Conservation (phyloP, 495 filamentous ascomycete genomes). For the Geoglossum glabrum region DNA sequence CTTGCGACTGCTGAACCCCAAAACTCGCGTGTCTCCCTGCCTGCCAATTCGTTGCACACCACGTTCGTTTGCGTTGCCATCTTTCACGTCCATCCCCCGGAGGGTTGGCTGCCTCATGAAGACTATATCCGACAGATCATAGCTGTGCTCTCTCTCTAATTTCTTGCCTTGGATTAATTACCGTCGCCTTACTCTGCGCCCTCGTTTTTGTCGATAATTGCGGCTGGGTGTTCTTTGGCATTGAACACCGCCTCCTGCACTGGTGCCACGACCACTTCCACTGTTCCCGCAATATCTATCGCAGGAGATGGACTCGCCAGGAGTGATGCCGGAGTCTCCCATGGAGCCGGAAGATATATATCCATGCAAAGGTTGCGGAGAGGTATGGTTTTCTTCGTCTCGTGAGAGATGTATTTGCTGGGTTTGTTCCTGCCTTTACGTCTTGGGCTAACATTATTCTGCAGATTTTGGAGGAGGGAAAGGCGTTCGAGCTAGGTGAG, state of each 20-base stretch:
- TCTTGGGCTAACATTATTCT: constrained; percentile 6
- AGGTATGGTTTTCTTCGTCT: constrained; percentile 34
- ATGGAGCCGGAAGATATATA: constrained; percentile 81
- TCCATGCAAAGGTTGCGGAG: constrained; percentile 94
- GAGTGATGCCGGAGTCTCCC: constrained; percentile 56
- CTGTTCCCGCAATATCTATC: neutral
- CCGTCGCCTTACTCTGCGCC: neutral
- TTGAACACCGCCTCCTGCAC: neutral
- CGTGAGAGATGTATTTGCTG: neutral
- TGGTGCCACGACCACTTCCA: neutral
- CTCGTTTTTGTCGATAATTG: neutral
- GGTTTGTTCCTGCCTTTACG: neutral
- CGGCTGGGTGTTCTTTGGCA: neutral
- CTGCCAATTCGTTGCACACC: neutral
- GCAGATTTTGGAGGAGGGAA: constrained; percentile 92
- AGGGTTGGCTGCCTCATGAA: neutral
- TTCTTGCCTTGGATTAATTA: neutral
- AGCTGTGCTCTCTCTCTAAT: neutral
- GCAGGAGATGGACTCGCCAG: constrained; percentile 36
- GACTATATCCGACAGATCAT: neutral
- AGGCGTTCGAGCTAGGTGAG: constrained; percentile 94
- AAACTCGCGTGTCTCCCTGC: neutral
- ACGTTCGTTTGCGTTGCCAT: neutral
- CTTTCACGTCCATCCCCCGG: neutral
- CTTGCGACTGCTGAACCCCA: neutral